Conservation (phyloP, 768 basidiomycete genomes). For the Naganishia vishniacii region DNA sequence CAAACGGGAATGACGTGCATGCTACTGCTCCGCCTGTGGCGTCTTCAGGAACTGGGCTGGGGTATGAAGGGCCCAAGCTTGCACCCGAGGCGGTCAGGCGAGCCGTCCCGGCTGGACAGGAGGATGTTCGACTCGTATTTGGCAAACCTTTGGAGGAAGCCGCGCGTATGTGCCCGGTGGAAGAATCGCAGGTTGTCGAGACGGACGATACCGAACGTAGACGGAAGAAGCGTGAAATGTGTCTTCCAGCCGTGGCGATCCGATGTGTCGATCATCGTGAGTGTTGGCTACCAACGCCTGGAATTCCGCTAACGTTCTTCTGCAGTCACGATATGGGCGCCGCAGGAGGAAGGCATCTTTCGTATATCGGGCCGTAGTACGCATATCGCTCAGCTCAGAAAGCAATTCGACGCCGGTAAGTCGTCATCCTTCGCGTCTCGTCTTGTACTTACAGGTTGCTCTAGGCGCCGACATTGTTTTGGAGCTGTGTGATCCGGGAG, state of each 20-base stretch:
- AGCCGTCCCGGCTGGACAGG: not conserved
- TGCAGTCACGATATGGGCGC: slow-evolving; percentile 41
- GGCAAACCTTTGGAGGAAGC: slow-evolving; percentile 37
- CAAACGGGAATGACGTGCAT: not conserved
- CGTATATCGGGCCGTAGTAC: slow-evolving; percentile 78
- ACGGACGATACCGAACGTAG: slow-evolving; percentile 27
- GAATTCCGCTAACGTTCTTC: slow-evolving; percentile 16
- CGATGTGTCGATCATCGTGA: slow-evolving; percentile 45
- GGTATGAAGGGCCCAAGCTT: slow-evolving; percentile 22
- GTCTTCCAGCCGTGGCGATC: slow-evolving; percentile 41
- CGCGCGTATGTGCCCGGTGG: slow-evolving; percentile 34
- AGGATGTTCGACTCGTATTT: slow-evolving; percentile 32
- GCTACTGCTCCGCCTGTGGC: not conserved
- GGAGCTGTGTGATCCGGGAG: slow-evolving; percentile 67
- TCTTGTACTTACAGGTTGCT: slow-evolving; percentile 19
- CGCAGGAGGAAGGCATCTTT: slow-evolving; percentile 48
- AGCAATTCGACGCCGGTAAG: slow-evolving; percentile 74
- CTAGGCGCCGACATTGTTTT: slow-evolving; percentile 82
- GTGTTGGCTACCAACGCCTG: slow-evolving; percentile 7
- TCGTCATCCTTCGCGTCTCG: not conserved
- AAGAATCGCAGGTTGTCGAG: slow-evolving; percentile 4
- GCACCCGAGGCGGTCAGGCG: not conserved
- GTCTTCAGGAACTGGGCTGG: slow-evolving; percentile 1
- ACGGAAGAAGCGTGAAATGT: slow-evolving; percentile 28
- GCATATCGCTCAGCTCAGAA: slow-evolving; percentile 67